Evolutionary conservation across 2,329 filamentous ascomycete genomes (phyloP), one percentile per base, ranked within the genome.

Genomic region (Neofusicoccum ribis): DNA sequence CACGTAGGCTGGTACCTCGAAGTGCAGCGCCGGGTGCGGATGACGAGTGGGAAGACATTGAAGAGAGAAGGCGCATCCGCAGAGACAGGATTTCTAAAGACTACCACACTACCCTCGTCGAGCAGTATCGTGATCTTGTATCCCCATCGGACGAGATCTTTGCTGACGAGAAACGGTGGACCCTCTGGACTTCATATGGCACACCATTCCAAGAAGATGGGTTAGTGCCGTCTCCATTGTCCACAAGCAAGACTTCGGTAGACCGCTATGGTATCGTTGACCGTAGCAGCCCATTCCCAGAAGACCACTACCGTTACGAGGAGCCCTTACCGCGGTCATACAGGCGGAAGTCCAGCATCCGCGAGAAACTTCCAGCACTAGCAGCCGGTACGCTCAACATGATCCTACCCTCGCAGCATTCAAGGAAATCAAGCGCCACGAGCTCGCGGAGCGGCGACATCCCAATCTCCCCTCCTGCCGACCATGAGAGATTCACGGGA

Each of bases 121-220:
- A 58, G 12, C 63, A 64, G 51, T 64, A 64, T 36, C 63, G 63
- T 44, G 52, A 64, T 11, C 51, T 64, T 11, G 63, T 58, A 2
- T 34, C 43, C 17, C 63, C 51, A 6, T 31, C 63, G 1, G 15
- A 41, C 3, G 63, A 64, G 8, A 49, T 64, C 2, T 64, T 64
- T 20, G 44, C n/a, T 14, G 63, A 50, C 27, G 44, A 49, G 8
- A 37, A 64, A 8, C 15, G 27, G 15, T n/a, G 27, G 6, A 31
- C 5, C 1, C 15, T 41, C 20, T 49, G 43, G 17, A 17, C 12
- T 3, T 14, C 27, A 3, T 11, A 49, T 12, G 27, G 14, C 1
- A n/a, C 4, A 15, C 6, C 27, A 7, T 11, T 3, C 6, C 15
- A 12, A 7, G 50, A 56, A n/a, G 41, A 46, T 5, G 44, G 39